Evolutionary conservation across 495 filamentous ascomycete genomes (phyloP).

Genomic region (Penicillium pulvis): DNA sequence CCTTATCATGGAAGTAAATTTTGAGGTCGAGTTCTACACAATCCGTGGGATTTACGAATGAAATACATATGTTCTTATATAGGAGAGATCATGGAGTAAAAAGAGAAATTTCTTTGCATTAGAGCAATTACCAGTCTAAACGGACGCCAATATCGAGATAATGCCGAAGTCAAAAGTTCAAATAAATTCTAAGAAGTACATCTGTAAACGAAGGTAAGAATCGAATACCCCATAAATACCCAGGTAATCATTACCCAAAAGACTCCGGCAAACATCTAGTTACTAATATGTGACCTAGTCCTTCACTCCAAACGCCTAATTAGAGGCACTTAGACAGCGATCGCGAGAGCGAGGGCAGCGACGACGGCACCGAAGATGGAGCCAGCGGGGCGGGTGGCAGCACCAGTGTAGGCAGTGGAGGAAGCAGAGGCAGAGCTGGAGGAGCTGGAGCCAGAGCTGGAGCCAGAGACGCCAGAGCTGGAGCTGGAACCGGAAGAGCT

Average conservation of each 20-base stretch:
- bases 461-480: constrained; percentile 22
- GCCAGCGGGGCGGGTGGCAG: constrained; percentile 33
- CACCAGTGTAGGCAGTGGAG: constrained; percentile 23
- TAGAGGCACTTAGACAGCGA: constrained; percentile 33
- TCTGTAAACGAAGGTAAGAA: constrained; percentile 21
- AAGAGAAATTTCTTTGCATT: too few species aligned
- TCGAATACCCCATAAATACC: constrained; percentile 11
- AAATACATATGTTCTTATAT: too few species aligned
- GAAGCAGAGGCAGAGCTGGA: constrained; percentile 13
- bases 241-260: constrained; percentile 9
- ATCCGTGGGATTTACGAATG: too few species aligned
- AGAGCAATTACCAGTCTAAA: not conserved
- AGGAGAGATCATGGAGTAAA: too few species aligned
- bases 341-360: constrained; percentile 32
- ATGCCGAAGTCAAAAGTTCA: constrained; percentile 4
- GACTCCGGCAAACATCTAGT: constrained; percentile 14
- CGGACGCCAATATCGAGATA: not conserved
- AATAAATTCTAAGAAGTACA: constrained; percentile 20
- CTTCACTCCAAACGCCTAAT: constrained; percentile 22
- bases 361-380: constrained; percentile 35
- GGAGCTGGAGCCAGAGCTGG: constrained; percentile 22
- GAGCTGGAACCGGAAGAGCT: constrained; percentile 25
- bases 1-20: not conserved
- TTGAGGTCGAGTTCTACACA: too few species aligned
- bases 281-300: constrained; percentile 10